Evolutionary conservation across 2,329 filamentous ascomycete species (phyloP).

Genomic region (Trichoderma citrinoviride): DNA sequence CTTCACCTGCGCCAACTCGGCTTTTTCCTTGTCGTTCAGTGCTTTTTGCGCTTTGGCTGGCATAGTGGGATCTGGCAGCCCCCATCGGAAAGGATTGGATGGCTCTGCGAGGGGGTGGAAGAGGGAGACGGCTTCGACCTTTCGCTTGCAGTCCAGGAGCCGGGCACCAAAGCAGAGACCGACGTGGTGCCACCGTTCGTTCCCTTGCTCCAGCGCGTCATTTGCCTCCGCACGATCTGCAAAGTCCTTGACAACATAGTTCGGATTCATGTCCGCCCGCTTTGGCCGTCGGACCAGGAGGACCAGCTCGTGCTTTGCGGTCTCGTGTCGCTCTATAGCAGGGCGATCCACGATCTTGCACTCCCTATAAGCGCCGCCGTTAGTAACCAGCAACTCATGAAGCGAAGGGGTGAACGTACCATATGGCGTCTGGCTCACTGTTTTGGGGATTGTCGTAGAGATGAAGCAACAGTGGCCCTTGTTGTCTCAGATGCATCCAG

Average conservation of each 20-base stretch:
- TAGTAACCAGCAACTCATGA: neutral
- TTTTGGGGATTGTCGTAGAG: neutral
- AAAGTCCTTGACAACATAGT: neutral
- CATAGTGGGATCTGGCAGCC: neutral
- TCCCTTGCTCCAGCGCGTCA: neutral
- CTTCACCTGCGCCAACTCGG: no score
- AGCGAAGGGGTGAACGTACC: neutral
- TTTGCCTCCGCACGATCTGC: neutral
- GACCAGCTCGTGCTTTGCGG: neutral
- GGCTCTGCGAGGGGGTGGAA: slow-evolving; percentile 12
- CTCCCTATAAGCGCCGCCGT: neutral
- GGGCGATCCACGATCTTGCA: neutral
- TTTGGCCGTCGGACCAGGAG: neutral
- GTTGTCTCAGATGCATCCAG: neutral
- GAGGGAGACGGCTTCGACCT: neutral
- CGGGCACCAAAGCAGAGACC: neutral
- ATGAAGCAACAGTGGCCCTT: neutral
- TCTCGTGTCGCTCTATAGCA: neutral
- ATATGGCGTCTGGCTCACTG: neutral
- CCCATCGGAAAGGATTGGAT: neutral
- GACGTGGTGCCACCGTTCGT: neutral
- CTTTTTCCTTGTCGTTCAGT: no score
- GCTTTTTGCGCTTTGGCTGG: neutral
- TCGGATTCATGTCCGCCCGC: neutral
- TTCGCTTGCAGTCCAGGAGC: neutral